Evolutionary conservation across 371 early-diverging fungal species (phyloP).

Genomic region (Mucor circinelloides): DNA sequence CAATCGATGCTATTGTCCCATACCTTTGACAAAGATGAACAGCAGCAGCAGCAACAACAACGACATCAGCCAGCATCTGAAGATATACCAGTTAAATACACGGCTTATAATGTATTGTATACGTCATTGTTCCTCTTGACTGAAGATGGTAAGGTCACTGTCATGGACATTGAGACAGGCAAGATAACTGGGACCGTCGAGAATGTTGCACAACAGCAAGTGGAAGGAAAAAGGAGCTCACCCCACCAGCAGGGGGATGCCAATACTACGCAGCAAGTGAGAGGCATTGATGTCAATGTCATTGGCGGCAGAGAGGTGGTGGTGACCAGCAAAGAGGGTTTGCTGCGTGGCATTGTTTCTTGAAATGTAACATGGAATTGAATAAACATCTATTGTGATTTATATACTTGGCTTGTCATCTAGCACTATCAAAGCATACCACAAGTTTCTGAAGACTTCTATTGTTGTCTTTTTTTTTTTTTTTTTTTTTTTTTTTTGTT

Average conservation of each 20-base stretch:
- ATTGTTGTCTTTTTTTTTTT: background rate
- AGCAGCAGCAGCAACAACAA: background rate
- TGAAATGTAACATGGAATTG: background rate
- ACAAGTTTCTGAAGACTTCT: background rate
- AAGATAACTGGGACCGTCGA: slow-evolving; percentile 37
- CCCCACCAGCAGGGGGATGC: background rate
- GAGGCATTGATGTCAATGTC: slow-evolving; percentile 51
- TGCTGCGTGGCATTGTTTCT: slow-evolving; percentile 35
- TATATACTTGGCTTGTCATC: background rate
- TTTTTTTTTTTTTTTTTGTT: background rate
- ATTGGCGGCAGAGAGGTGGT: slow-evolving; percentile 46
- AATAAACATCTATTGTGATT: background rate
- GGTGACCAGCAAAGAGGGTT: slow-evolving; percentile 47
- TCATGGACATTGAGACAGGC: slow-evolving; percentile 51
- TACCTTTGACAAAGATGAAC: slow-evolving; percentile 34
- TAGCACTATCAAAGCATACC: background rate
- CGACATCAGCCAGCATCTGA: background rate
- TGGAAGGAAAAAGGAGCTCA: background rate
- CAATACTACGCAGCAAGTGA: slow-evolving; percentile 17
- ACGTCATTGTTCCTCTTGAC: slow-evolving; percentile 46
- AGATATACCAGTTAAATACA: slow-evolving; percentile 46
- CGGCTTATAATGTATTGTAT: slow-evolving; percentile 49
- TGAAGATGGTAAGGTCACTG: slow-evolving; percentile 50
- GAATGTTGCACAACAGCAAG: slow-evolving; percentile 29
- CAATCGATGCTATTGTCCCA: slow-evolving; percentile 40